Percentiles rank a stretch among this genome's conserved stretches.
Conservation (phyloP, 495 filamentous ascomycete genomes). For the Tuber calosporum region DNA sequence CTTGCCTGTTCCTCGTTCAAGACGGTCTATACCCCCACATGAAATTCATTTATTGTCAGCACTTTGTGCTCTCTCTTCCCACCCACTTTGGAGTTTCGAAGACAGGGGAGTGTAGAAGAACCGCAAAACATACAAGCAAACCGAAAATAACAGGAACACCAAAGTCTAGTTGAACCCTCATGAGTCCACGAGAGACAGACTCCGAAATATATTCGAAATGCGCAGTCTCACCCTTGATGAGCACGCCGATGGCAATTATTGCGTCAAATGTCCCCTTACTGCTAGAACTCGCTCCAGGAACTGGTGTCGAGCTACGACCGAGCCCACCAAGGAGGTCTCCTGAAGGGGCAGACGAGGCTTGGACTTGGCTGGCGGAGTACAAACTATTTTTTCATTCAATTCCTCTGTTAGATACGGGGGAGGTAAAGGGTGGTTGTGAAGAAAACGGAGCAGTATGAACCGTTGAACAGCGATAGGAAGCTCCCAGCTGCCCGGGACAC, state of each 20-base stretch:
- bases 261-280: slow-evolving; percentile 71
- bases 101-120: not conserved
- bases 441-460: slow-evolving; percentile 46
- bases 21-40: slow-evolving; percentile 51
- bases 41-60: not conserved
- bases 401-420: slow-evolving; percentile 2
- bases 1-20: slow-evolving; percentile 79
- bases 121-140: slow-evolving; percentile 49
- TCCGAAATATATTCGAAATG: slow-evolving; percentile 98
- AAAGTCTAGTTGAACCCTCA: slow-evolving; percentile 84
- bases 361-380: slow-evolving; percentile 78
- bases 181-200: slow-evolving; percentile 78
- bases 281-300: slow-evolving; percentile 39
- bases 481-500: slow-evolving; percentile 91
- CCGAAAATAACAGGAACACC: slow-evolving; percentile 89
- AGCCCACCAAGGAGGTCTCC: slow-evolving; percentile 66
- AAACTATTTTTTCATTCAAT: slow-evolving; percentile 50
- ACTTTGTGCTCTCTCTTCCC: not conserved
- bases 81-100: not conserved
- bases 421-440: slow-evolving; percentile 7
- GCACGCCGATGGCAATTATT: slow-evolving; percentile 86
- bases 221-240: slow-evolving; percentile 98
- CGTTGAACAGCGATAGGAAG: slow-evolving; percentile 78
- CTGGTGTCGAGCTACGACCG: slow-evolving; percentile 38
- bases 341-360: slow-evolving; percentile 63